phyloP scores from a whole-genome alignment of 208 protist species.

The Trypanosoma congolense region DNA sequence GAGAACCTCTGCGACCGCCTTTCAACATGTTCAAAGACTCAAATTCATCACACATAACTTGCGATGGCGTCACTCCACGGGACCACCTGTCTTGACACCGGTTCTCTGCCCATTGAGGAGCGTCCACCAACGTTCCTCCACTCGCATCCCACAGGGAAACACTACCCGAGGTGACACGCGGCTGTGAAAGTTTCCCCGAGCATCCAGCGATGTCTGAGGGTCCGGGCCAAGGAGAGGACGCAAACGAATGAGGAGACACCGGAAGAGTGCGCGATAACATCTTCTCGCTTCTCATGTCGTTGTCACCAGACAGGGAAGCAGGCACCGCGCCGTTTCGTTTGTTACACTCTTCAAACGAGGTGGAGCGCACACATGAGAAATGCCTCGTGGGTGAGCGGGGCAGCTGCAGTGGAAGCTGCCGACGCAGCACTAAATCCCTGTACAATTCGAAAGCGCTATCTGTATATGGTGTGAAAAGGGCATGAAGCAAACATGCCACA shows the following conservation, averaged over 20 bases:
- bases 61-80: no score
- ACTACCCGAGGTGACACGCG: no score
- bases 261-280: not conserved
- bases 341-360: conserved; percentile 14
- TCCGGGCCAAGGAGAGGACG: not conserved
- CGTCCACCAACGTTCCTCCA: no score
- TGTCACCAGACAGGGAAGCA: not conserved
- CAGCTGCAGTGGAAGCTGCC: conserved; percentile 10
- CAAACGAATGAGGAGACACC: not conserved
- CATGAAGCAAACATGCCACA: conserved; percentile 22
- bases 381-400: conserved; percentile 21
- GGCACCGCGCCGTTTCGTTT: not conserved
- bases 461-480: conserved; percentile 31
- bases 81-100: no score
- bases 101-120: no score
- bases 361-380: conserved; percentile 16
- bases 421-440: conserved; percentile 5
- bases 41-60: no score
- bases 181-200: no score
- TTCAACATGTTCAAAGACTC: no score
- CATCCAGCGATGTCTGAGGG: not conserved
- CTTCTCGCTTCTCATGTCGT: not conserved
- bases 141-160: no score
- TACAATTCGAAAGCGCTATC: conserved; percentile 32
- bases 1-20: no score